Evolutionary conservation across 2,329 filamentous ascomycete species (phyloP), one percentile per base, ranked within the genome.

Genomic region (Colletotrichum viniferum): DNA sequence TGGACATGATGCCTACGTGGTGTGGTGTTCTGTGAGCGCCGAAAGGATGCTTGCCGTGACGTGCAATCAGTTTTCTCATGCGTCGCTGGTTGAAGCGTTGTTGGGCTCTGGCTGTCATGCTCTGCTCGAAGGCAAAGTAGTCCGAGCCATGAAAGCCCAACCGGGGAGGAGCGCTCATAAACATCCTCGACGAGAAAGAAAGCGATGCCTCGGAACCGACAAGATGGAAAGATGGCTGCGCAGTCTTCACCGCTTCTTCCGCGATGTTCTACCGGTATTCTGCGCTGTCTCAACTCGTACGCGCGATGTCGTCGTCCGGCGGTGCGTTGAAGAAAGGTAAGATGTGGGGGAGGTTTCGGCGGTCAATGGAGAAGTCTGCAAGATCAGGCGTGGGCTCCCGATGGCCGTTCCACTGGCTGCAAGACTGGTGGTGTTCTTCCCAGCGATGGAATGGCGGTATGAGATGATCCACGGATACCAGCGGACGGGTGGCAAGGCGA

Each of bases 251-350:
- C 71, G 71, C 71, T 71, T 58, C 48, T 74, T 71, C 52, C 24
- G 43, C 38, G 36, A 32, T 26, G 36, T 58, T 76, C 48, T 74
- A 60, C 61, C 60, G 12, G 38, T 56, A 52, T 63, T 66, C 66
- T 55, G 64, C 34, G 74, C n/a, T 64, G 52, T 70, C 55, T 70
- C 71, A 67, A 71, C 65, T 71, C 38, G 38, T 32, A 71, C 38
- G 65, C 61, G 74, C 52, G 71, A 75, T 75, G 74, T 75, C 66
- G 74, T 76, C 61, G 73, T 74, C 74, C 74, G 71, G 28, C 16
- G 38, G 70, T 58, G 65, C 55, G 61, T 56, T 71, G 61, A 74
- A 61, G 61, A 70, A 21, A 69, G 58, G 43, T 32, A 66, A 56
- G 30, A 43, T 38, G 58, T 58, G 30, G 43, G 70, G 14, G 64